Evolutionary conservation across 148 eudicot species (phyloP), one percentile per base, ranked within the genome.

Genomic region (Nepenthes mirabilis): DNA sequence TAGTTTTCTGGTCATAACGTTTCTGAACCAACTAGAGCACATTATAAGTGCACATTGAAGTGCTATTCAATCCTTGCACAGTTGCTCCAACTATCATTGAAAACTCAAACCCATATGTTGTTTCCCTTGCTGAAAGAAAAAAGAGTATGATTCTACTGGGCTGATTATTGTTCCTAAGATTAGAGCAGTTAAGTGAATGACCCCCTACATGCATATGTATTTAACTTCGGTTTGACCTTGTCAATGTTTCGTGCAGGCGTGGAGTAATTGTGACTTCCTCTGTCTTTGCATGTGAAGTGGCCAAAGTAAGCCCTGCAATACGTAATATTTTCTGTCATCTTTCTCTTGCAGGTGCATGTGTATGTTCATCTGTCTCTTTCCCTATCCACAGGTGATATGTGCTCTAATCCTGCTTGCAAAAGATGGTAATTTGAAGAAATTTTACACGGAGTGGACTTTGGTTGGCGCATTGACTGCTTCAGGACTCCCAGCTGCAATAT

Each of bases 401-500:
- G 95, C 96, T 14, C 62, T 88, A 33, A 34, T 78, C 45, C 80
- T 93, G 49, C 80, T 88, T 67, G 68, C 81, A 67, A 82, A 69
- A 78, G 82, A 86, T 65, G 99, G 99, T 45, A 83, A 71, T 66
- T 71, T 88, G 72, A 72, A 57, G 63, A 93, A 74, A 66, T 37
- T 82, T 56, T 82, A 65, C 73, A 86, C 86, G 72, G 82, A 93
- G 11, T 93, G 99, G 99, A 83, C 87, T 53, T 74, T 93, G 74
- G 52, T 82, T 54, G 84, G 85, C 57, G 80, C 96, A 64, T 66
- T 93, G 73, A 79, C 87, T 60, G 91, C 80, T 60, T 93, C 98
- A 37, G 99, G 95, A 68, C 73, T 93, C 37, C 99, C 96, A 33
- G 99, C 99, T 71, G 99, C 95, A 40, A 88, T 89, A 49, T 93